phyloP scores from a whole-genome alignment of 2,329 filamentous ascomycete genomes.

The Fusarium equiseti region DNA sequence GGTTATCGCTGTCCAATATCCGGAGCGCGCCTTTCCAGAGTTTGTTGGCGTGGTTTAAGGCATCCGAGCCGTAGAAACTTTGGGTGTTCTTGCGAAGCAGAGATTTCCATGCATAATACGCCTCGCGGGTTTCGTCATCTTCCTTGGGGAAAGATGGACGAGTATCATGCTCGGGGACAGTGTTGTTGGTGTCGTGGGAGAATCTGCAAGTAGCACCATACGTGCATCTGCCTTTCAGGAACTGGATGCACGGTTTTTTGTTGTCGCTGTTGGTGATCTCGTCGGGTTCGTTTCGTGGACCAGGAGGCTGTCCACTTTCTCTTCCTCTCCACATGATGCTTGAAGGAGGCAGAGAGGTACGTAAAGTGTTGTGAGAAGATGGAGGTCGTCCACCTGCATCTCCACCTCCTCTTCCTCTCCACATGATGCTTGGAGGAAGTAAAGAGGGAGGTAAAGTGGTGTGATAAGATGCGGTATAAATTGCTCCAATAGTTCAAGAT shows the following conservation, averaged over 20 bases:
- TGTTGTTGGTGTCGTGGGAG: neutral
- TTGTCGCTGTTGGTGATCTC: neutral
- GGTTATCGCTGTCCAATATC: neutral
- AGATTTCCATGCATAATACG: constrained; percentile 13
- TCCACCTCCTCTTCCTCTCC: neutral
- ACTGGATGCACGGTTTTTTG: neutral
- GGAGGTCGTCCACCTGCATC: no score
- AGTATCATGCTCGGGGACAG: neutral
- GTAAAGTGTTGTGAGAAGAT: no score
- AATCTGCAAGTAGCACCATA: constrained; percentile 5
- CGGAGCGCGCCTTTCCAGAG: constrained; percentile 11
- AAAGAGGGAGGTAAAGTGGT: neutral
- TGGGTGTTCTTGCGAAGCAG: neutral
- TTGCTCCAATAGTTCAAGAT: neutral
- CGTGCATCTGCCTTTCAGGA: constrained; percentile 5
- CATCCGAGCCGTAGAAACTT: neutral
- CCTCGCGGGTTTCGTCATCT: neutral
- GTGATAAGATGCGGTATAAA: no score
- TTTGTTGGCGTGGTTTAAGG: neutral
- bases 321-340: neutral
- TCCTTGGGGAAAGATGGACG: neutral
- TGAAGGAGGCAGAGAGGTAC: neutral
- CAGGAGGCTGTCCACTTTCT: neutral
- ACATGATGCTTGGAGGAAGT: neutral
- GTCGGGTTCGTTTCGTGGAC: neutral